phyloP scores from a whole-genome alignment of 441 rosid genomes.

The Theobroma grandiflorum region DNA sequence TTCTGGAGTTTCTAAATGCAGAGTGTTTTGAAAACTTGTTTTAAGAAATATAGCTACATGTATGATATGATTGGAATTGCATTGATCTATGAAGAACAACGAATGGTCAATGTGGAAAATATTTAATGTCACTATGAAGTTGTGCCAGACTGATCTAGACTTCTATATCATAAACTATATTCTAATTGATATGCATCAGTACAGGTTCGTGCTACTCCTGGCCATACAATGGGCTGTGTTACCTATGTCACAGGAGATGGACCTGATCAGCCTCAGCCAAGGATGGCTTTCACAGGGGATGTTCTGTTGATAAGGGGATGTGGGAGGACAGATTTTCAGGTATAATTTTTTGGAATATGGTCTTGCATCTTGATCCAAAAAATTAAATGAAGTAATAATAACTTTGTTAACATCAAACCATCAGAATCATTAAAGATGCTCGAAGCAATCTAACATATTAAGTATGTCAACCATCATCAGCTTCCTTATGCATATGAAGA shows the following conservation, averaged over 20 bases:
- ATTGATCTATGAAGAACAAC: conserved; percentile 1
- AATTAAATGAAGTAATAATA: not conserved
- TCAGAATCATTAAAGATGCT: not conserved
- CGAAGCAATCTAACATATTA: not conserved
- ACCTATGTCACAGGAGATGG: conserved; percentile 91
- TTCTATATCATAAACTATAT: not conserved
- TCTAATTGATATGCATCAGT: conserved; percentile 22
- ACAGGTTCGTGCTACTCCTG: conserved; percentile 95
- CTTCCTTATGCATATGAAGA: not conserved
- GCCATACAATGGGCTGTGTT: conserved; percentile 90
- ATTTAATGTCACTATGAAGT: not conserved
- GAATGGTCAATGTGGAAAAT: not conserved
- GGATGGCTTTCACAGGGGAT: conserved; percentile 97
- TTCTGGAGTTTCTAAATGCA: not conserved
- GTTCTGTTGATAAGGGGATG: conserved; percentile 89
- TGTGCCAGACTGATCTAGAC: not conserved
- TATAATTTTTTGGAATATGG: conserved; percentile 29
- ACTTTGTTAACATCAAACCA: conserved; percentile 7
- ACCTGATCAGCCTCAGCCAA: conserved; percentile 82
- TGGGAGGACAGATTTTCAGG: conserved; percentile 99
- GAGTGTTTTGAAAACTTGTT: not conserved
- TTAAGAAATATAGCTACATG: not conserved
- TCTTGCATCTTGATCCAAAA: conserved; percentile 7
- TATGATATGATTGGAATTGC: not conserved
- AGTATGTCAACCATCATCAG: not conserved